These are phyloP conservation scores for Erysiphe pulchra DNA, from an alignment of 2,329 filamentous ascomycete genomes.

Conservation along the genomic window DNA sequence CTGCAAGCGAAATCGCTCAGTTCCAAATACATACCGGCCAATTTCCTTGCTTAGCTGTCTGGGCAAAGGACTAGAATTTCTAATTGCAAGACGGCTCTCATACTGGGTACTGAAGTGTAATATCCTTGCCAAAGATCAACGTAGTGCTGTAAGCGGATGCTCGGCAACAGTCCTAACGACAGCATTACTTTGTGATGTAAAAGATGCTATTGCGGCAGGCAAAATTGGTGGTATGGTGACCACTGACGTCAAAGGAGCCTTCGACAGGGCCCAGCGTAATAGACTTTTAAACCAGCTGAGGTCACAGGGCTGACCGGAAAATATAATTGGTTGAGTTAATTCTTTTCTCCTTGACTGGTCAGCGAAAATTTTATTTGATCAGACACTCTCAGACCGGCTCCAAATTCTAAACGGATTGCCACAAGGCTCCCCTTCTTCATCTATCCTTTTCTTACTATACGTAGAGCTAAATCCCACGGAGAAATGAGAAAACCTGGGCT, in stretches of 20 bases:
- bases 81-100: not conserved
- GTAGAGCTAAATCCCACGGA: too few relatives aligned
- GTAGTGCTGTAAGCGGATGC: not conserved
- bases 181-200: not conserved
- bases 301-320: not conserved
- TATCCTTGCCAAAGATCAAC: not conserved
- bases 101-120: not conserved
- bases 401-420: not conserved
- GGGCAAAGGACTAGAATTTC: not conserved
- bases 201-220: not conserved
- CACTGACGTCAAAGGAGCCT: not conserved
- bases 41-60: not conserved
- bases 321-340: not conserved
- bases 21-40: not conserved
- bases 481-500: too few relatives aligned
- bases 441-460: not conserved
- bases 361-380: not conserved
- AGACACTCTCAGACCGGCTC: not conserved
- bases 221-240: not conserved
- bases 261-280: not conserved
- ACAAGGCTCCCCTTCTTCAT: not conserved
- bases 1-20: not conserved
- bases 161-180: not conserved
- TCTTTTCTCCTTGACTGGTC: not conserved
- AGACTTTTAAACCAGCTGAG: not conserved